phyloP scores from a whole-genome alignment of 805 yeast species.

The Kazachstania africana region DNA sequence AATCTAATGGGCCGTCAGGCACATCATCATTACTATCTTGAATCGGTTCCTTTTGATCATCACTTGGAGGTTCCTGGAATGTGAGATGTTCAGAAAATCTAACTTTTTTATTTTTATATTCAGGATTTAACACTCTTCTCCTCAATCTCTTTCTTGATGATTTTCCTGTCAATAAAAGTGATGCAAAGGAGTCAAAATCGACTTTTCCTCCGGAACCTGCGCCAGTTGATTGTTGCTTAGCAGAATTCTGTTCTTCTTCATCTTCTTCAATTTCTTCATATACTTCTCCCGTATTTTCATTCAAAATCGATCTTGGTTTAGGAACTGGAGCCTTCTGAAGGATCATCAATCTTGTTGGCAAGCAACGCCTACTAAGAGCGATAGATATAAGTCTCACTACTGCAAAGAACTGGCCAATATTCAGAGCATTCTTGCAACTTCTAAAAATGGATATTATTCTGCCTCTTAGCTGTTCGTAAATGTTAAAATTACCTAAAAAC shows the following conservation, averaged over 20 bases:
- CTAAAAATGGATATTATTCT: conserved; percentile 41
- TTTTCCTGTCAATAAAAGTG: conserved; percentile 72
- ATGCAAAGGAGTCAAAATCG: conserved; percentile 79
- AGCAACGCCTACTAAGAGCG: conserved; percentile 36
- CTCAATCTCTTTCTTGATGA: conserved; percentile 37
- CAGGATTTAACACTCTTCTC: conserved; percentile 23
- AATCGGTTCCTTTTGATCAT: conserved; percentile 2
- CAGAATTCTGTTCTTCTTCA: conserved; percentile 10
- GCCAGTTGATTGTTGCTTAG: conserved; percentile 1
- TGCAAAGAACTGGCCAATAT: conserved; percentile 87
- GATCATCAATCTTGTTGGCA: conserved; percentile 46
- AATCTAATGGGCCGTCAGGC: conserved; percentile 33
- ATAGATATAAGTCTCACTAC: conserved; percentile 71
- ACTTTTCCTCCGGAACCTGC: conserved; percentile 28
- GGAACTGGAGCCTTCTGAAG: conserved; percentile 54
- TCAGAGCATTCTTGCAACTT: conserved; percentile 44
- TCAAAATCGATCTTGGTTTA: conserved; percentile 65
- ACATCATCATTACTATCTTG: conserved; percentile 12
- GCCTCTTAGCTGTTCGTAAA: conserved; percentile 39
- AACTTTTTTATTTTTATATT: conserved; percentile 44
- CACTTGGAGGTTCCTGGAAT: conserved; percentile 20
- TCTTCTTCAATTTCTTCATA: conserved; percentile 30
- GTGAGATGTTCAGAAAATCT: conserved; percentile 61
- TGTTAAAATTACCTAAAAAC: conserved; percentile 66
- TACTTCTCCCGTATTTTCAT: conserved; percentile 41